Evolutionary conservation across 2,329 filamentous ascomycete species (phyloP).

Genomic region (Ophiostoma novo-ulmi): DNA sequence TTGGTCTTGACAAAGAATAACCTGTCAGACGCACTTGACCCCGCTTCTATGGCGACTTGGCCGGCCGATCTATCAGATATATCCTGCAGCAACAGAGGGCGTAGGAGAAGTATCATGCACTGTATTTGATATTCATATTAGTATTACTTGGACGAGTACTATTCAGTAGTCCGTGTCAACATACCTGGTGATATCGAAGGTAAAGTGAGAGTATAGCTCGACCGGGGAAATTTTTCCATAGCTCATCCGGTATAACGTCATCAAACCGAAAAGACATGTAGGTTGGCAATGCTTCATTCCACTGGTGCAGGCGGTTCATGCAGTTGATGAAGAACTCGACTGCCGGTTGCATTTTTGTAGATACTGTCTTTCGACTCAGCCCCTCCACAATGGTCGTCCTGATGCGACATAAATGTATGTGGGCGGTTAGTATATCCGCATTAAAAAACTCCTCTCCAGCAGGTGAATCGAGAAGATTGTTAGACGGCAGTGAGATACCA

Average conservation of each 20-base stretch:
- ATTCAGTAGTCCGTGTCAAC: background rate
- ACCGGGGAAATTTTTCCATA: background rate
- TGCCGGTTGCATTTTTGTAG: background rate
- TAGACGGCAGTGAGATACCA: background rate
- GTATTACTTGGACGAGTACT: background rate
- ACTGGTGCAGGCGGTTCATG: background rate
- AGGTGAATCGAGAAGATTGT: background rate
- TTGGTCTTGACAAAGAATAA: background rate
- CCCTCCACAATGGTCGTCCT: background rate
- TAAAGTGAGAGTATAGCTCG: background rate
- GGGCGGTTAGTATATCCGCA: background rate
- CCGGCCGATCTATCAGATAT: background rate
- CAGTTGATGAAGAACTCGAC: background rate
- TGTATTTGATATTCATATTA: background rate
- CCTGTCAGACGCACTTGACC: background rate
- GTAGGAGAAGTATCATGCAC: background rate
- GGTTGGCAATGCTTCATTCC: background rate
- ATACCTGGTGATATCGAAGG: background rate
- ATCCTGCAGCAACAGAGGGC: background rate
- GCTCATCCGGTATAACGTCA: background rate
- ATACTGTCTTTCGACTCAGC: background rate
- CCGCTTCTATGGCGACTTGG: background rate
- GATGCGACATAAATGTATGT: background rate
- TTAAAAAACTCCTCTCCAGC: background rate
- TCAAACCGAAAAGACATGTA: background rate